phyloP scores from a whole-genome alignment of 2,329 filamentous ascomycete species.

The Sporothrix curviconia region DNA sequence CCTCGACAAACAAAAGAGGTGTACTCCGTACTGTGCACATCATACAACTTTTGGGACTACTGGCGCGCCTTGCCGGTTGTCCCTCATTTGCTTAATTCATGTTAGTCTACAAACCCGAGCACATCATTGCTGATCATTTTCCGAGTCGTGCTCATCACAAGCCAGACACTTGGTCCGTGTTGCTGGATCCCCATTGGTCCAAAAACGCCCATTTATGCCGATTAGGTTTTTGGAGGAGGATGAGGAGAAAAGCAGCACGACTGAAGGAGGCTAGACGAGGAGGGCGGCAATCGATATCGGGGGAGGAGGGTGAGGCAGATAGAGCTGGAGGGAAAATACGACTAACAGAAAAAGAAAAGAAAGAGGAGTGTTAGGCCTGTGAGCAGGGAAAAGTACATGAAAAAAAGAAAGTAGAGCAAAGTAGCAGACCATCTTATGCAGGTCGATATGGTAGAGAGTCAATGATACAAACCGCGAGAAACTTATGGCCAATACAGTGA shows the following conservation, averaged over 20 bases:
- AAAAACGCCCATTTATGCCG: neutral
- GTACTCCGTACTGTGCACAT: neutral
- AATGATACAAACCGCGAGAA: neutral
- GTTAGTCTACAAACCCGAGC: neutral
- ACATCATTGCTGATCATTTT: constrained; percentile 11
- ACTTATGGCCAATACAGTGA: no score
- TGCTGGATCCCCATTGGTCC: constrained; percentile 1
- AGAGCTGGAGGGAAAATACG: neutral
- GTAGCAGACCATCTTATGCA: no score
- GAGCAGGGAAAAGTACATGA: neutral
- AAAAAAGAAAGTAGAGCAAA: no score
- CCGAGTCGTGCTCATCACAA: neutral
- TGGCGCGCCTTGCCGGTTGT: neutral
- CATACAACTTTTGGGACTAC: neutral
- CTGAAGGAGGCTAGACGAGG: neutral
- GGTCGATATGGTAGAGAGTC: neutral
- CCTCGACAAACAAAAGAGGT: neutral
- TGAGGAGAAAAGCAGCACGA: neutral
- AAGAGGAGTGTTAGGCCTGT: neutral
- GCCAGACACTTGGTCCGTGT: neutral
- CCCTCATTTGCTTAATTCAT: neutral
- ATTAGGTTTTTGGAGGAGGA: neutral
- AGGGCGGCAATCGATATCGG: neutral
- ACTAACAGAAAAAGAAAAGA: neutral
- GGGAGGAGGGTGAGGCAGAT: neutral